Conservation (phyloP, 768 basidiomycete genomes). For the Naganishia randhawae region DNA sequence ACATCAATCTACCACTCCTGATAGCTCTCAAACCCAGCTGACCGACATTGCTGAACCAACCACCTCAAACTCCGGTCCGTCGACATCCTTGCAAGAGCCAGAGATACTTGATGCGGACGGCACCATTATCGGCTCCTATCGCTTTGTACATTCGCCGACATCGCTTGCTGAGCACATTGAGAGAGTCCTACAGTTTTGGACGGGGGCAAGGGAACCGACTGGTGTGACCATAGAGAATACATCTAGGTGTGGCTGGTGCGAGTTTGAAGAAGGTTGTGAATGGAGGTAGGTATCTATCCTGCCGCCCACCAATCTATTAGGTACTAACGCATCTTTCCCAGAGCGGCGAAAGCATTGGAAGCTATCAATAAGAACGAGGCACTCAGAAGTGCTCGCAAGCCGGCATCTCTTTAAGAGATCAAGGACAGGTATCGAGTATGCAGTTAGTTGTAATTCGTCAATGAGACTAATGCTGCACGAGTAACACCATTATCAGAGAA, state of each 20-base stretch:
- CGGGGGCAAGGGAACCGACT: constrained; percentile 62
- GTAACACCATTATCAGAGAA: too few relatives aligned
- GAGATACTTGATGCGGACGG: constrained; percentile 33
- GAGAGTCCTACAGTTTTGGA: constrained; percentile 69
- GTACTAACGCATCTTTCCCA: neutral
- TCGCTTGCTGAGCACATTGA: constrained; percentile 59
- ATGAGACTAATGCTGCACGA: too few relatives aligned
- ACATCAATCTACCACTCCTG: neutral
- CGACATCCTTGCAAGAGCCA: neutral
- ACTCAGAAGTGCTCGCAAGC: neutral
- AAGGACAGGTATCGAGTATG: too few relatives aligned
- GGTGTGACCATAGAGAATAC: constrained; percentile 66
- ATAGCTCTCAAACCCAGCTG: neutral
- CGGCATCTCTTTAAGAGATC: neutral
- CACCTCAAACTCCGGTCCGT: neutral
- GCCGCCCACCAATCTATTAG: neutral
- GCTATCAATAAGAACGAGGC: neutral
- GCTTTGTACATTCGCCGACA: constrained; percentile 59
- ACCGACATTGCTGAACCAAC: neutral
- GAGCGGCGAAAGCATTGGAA: constrained; percentile 7
- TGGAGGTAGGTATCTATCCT: constrained; percentile 57
- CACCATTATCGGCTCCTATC: constrained; percentile 63
- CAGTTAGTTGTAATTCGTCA: too few relatives aligned
- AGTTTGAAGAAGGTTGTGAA: constrained; percentile 72
- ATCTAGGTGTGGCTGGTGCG: constrained; percentile 70